These are phyloP conservation scores for Phellopilus nigrolimitatus DNA, from an alignment of 1,284 basidiomycete genomes.

Conservation along the genomic window DNA sequence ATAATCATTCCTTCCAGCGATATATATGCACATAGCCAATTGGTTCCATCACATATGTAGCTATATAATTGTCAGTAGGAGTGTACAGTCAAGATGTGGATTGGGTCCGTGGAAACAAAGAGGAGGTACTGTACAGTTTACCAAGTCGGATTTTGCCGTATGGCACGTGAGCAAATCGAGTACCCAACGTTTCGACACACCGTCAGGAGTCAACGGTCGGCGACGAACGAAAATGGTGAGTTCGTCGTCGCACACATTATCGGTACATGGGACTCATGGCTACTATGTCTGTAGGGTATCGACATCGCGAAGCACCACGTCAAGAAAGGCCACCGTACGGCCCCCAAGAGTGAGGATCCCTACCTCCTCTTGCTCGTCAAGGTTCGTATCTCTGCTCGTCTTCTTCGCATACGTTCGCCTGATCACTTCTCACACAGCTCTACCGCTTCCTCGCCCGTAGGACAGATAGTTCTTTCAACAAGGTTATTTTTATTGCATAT, in stretches of 20 bases:
- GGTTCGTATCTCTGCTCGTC: too few species aligned
- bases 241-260: slow-evolving; percentile 35
- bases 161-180: background rate
- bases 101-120: too few species aligned
- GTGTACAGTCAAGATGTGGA: too few species aligned
- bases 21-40: too few species aligned
- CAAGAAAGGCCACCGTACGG: slow-evolving; percentile 94
- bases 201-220: slow-evolving; percentile 16
- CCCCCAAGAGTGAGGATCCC: slow-evolving; percentile 98
- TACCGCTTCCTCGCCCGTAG: slow-evolving; percentile 99
- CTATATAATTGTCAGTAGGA: too few species aligned
- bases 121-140: too few species aligned
- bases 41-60: too few species aligned
- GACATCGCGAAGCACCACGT: slow-evolving; percentile 98
- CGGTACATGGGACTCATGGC: slow-evolving; percentile 19
- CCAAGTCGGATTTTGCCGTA: slow-evolving; percentile 5
- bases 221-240: slow-evolving; percentile 64
- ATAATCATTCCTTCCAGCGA: too few species aligned
- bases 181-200: background rate
- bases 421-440: too few species aligned
- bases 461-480: slow-evolving; percentile 97
- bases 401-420: too few species aligned
- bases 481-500: slow-evolving; percentile 43
- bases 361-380: slow-evolving; percentile 98
- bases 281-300: slow-evolving; percentile 71